Conservation (phyloP, 306 rosid species). For the Ormosia semicastrata region DNA sequence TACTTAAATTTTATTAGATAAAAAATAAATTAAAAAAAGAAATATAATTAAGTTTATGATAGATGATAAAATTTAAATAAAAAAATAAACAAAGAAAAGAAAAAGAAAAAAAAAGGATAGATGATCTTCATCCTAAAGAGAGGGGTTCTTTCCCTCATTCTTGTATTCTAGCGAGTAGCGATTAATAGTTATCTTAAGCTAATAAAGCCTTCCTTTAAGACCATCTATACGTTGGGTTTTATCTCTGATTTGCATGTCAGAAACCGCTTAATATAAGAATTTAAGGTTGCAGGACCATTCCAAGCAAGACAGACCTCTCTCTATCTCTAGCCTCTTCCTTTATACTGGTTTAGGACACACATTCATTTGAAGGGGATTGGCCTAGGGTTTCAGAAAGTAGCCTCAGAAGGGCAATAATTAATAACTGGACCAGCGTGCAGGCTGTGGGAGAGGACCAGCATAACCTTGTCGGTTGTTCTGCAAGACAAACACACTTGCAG, state of each 20-base stretch:
- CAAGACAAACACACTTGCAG: conserved; percentile 28
- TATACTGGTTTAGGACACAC: conserved; percentile 27
- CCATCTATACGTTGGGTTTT: conserved; percentile 7
- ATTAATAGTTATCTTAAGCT: not conserved
- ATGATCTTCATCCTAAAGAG: conserved; percentile 9
- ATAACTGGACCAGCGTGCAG: conserved; percentile 62
- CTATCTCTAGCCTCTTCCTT: not conserved
- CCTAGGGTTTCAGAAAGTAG: conserved; percentile 46
- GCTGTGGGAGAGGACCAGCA: conserved; percentile 70
- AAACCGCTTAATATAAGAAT: not conserved
- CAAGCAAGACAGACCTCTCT: not conserved
- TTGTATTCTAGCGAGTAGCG: not conserved
- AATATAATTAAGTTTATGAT: too few relatives aligned
- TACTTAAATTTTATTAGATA: too few relatives aligned
- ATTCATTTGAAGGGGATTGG: conserved; percentile 29
- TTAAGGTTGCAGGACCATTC: conserved; percentile 49
- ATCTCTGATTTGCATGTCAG: not conserved
- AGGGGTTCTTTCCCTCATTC: not conserved
- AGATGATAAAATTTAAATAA: too few relatives aligned
- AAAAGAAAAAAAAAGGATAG: too few relatives aligned
- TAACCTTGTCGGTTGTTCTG: conserved; percentile 80
- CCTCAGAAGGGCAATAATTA: conserved; percentile 58
- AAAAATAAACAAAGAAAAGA: too few relatives aligned
- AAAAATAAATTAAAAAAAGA: too few relatives aligned
- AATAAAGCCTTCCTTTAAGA: conserved; percentile 9